Percentiles rank a stretch among this genome's conserved stretches.
Evolutionary conservation across 805 yeast species (phyloP).

Genomic region (Saccharomycopsis guyanensis): DNA sequence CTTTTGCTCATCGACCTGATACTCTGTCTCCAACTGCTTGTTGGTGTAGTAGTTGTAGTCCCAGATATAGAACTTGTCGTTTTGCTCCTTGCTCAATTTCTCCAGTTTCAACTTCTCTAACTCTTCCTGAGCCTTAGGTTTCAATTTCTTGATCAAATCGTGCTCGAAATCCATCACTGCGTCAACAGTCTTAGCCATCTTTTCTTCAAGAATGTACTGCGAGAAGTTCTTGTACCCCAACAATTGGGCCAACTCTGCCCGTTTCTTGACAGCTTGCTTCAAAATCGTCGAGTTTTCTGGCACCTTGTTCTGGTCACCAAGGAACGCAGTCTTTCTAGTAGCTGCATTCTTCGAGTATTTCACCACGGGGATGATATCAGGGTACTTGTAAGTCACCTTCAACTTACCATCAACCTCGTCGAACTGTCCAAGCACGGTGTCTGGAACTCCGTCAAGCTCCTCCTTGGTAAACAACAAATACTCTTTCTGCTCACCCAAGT

Average conservation of each 20-base stretch:
- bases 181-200: conserved; percentile 69
- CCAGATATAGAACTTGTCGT: conserved; percentile 50
- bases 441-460: conserved; percentile 69
- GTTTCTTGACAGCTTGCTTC: conserved; percentile 47
- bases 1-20: conserved; percentile 60
- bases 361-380: conserved; percentile 68
- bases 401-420: conserved; percentile 33
- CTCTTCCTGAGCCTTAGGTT: conserved; percentile 54
- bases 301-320: conserved; percentile 61
- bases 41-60: conserved; percentile 64
- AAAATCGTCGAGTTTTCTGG: conserved; percentile 48
- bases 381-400: conserved; percentile 74
- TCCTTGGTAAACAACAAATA: conserved; percentile 50
- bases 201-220: conserved; percentile 61
- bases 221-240: conserved; percentile 66
- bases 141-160: conserved; percentile 51
- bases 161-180: conserved; percentile 52
- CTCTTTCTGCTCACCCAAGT: conserved; percentile 64
- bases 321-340: conserved; percentile 58
- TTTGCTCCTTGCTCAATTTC: conserved; percentile 36
- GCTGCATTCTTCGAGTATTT: conserved; percentile 56
- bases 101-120: conserved; percentile 37
- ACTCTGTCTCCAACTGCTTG: conserved; percentile 55
- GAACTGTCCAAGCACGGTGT: conserved; percentile 31
- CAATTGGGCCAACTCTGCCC: conserved; percentile 52